These are phyloP conservation scores for Pezicula carpinea DNA, from an alignment of 2,329 filamentous ascomycete genomes.

Conservation along the genomic window DNA sequence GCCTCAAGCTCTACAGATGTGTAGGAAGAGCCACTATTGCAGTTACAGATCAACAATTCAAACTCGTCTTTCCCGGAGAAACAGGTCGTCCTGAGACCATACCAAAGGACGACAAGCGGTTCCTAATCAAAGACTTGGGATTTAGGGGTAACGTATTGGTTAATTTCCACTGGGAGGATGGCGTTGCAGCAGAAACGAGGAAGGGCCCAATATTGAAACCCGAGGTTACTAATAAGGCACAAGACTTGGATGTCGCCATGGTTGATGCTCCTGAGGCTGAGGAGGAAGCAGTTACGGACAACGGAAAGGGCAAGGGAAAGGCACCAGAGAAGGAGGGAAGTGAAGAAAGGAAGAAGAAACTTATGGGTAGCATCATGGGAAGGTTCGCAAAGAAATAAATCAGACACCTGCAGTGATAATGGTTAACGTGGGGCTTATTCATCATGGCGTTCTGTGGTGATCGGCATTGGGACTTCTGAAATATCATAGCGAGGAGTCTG, in stretches of 20 bases:
- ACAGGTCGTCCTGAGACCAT: conserved; percentile 28
- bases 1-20: conserved; percentile 66
- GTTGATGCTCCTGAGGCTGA: conserved; percentile 36
- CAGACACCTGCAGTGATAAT: no score
- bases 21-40: conserved; percentile 68
- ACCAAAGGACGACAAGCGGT: conserved; percentile 40
- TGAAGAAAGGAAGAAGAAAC: conserved; percentile 33
- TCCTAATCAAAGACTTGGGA: conserved; percentile 67
- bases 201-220: conserved; percentile 33
- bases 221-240: conserved; percentile 55
- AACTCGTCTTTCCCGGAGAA: conserved; percentile 46
- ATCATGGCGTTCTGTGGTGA: no score
- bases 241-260: conserved; percentile 62
- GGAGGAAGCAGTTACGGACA: conserved; percentile 33
- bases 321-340: conserved; percentile 22
- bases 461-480: no score
- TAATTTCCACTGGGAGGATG: conserved; percentile 70
- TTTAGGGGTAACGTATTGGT: conserved; percentile 69
- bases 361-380: conserved; percentile 16
- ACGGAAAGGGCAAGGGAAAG: conserved; percentile 24
- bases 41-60: conserved; percentile 62
- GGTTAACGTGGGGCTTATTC: no score
- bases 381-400: conserved; percentile 27
- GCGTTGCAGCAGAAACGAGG: conserved; percentile 50
- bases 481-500: no score